Evolutionary conservation across 2,329 filamentous ascomycete species (phyloP).

Genomic region (Cercospora sp.): DNA sequence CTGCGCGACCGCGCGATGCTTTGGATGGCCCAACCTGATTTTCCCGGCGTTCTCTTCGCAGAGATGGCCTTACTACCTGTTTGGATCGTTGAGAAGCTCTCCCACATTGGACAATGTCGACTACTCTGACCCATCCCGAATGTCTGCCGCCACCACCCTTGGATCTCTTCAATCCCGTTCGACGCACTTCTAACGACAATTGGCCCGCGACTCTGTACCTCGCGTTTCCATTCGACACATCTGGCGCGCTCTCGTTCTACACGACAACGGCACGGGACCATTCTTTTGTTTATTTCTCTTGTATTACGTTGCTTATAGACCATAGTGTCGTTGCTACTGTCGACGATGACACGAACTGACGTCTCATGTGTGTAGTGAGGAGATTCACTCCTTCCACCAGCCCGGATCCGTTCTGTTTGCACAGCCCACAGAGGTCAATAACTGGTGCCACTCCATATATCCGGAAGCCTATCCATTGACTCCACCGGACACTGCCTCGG

Average conservation of each 20-base stretch:
- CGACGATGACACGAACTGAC: conserved; percentile 30
- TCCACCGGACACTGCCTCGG: conserved; percentile 37
- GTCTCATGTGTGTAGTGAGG: conserved; percentile 31
- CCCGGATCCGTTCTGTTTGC: conserved; percentile 36
- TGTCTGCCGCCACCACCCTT: background rate
- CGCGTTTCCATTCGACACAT: background rate
- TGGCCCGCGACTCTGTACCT: background rate
- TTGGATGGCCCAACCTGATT: background rate
- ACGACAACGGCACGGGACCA: background rate
- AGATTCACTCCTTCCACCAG: conserved; percentile 29
- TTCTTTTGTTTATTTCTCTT: conserved; percentile 4
- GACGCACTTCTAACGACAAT: background rate
- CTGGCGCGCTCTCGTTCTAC: background rate
- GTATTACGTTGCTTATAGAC: background rate
- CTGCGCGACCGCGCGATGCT: background rate
- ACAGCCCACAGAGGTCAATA: conserved; percentile 33
- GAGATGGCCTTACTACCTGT: background rate
- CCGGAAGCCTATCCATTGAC: conserved; percentile 32
- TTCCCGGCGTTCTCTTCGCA: too few relatives aligned
- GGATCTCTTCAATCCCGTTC: background rate
- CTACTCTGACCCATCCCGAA: background rate
- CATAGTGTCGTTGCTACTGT: conserved; percentile 7
- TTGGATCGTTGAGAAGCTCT: background rate
- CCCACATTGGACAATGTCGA: background rate
- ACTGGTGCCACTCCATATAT: conserved; percentile 36